Evolutionary conservation across 2,329 filamentous ascomycete species (phyloP), one percentile per base, ranked within the genome.

Genomic region (Diaporthe batatas): DNA sequence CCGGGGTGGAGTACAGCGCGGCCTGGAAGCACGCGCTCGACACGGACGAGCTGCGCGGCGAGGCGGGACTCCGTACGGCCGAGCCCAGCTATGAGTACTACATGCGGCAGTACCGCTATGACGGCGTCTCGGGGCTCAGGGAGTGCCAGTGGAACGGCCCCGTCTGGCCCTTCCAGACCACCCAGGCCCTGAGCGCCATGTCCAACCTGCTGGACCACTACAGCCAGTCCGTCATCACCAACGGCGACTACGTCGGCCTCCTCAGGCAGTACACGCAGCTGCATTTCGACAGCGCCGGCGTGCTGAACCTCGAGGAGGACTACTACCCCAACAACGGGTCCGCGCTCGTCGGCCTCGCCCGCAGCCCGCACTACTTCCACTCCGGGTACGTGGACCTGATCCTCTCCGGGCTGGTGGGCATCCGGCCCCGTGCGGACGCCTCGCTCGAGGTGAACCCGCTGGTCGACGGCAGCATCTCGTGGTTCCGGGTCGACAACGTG

Each of bases 71-170:
- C 36, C 79, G 83, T 10, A 85, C 84, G 11, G 81, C 80, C n/a
- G 84, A 84, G 65, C 83, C 83, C 0, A 82, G 79, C 53, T 85
- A 84, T 72, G 75, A 85, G 73, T 84, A 84, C 73, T 85, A 83
- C 77, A 85, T 85, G 83, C 79, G 78, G 0, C 82, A 83, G 74
- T 84, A 84, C 74, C 78, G 82, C 10, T 85, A 85, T 71, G 79
- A 82, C 54, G 79, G 79, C 12, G 77, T 75, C 1, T 68, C 72
- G 18, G 42, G 42, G 36, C 74, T 79, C 10, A 79, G 78, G 2
- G 83, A 85, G 67, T 85, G 84, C 68, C 84, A 85, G 62, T 85
- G 84, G 84, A 85, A 85, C 53, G 84, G 84, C 0, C 83, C 84
- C 0, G 79, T 82, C 0, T 85, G 84, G 84, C 83, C 84, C 0